These are phyloP conservation scores for Monosporozyma solicola DNA, from an alignment of 805 yeast species.

Conservation along the genomic window DNA sequence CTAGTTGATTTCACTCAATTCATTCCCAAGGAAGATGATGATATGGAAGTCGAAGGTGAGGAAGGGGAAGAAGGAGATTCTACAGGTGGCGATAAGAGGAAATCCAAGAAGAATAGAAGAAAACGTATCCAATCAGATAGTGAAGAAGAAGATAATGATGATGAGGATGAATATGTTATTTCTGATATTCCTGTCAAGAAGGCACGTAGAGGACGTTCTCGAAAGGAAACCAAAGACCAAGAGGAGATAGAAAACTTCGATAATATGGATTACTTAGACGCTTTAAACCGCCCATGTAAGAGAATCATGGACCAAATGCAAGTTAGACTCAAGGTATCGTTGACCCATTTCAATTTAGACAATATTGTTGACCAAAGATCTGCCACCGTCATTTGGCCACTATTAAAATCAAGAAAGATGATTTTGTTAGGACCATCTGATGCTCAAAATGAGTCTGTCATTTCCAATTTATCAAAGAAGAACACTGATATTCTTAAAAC, in stretches of 20 bases:
- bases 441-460: slow-evolving; percentile 12
- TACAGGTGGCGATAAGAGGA: neutral
- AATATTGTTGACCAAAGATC: slow-evolving; percentile 84
- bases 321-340: slow-evolving; percentile 55
- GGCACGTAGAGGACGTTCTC: slow-evolving; percentile 7
- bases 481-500: slow-evolving; percentile 29
- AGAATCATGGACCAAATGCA: slow-evolving; percentile 29
- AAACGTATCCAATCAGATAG: neutral
- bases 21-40: slow-evolving; percentile 41
- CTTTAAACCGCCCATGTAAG: slow-evolving; percentile 44
- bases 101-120: neutral
- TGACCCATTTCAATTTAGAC: slow-evolving; percentile 70
- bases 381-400: slow-evolving; percentile 62
- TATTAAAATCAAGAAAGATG: slow-evolving; percentile 68
- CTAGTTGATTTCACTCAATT: slow-evolving; percentile 59
- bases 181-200: slow-evolving; percentile 13
- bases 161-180: slow-evolving; percentile 23
- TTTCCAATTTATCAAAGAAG: slow-evolving; percentile 13
- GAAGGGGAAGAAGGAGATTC: neutral
- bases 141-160: slow-evolving; percentile 18
- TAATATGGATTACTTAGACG: slow-evolving; percentile 42
- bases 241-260: slow-evolving; percentile 37
- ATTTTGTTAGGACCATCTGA: slow-evolving; percentile 33
- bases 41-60: slow-evolving; percentile 1
- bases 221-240: slow-evolving; percentile 27